Evolutionary conservation across 352 stramenopile species (phyloP), one percentile per base, ranked within the genome.

Genomic region (Globisporangium megalacanthum): DNA sequence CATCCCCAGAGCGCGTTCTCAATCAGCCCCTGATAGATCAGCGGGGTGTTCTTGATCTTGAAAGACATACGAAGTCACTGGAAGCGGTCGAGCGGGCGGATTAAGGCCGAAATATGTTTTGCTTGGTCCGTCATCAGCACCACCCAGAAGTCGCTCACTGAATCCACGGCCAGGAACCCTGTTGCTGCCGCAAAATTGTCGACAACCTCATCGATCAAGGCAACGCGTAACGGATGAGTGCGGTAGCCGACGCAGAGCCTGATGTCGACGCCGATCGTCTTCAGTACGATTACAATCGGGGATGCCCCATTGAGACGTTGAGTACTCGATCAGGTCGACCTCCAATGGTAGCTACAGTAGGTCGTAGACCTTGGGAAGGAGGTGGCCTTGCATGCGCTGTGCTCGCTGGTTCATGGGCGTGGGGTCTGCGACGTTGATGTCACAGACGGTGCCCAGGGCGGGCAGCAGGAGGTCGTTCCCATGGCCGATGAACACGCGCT

Each of bases 21-120:
- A 1, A 71, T 31, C 0, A 59, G 3, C 4, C 31, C 3, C 22
- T 72, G 57, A 31, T 68, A 72, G 0, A 58, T 52, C 10, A 64
- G 9, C 0, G 52, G 54, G 0, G 60, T 57, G 6, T 72, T 72
- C 14, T 66, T 69, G 0, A 69, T 20, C 10, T 61, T 58, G 14
- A 67, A 67, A 2, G 54, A 55, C 64, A 70, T 67, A 2, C 60
- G 31, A 0, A 22, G 13, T 55, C 56, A 71, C 20, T 68, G 56
- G 15, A 63, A 71, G 22, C 68, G 56, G 7, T 56, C 60, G 0
- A 68, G 48, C 0, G 56, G 65, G 33, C 53, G 68, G 8, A 71
- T 65, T 44, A 68, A 68, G 0, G 60, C 65, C 0, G 52, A 63
- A 7, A 73, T 65, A 1, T 49, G 0, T 15, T 61, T 62, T 0